Evolutionary conservation across 805 yeast species (phyloP).

Genomic region (Debaryomyces castellii): DNA sequence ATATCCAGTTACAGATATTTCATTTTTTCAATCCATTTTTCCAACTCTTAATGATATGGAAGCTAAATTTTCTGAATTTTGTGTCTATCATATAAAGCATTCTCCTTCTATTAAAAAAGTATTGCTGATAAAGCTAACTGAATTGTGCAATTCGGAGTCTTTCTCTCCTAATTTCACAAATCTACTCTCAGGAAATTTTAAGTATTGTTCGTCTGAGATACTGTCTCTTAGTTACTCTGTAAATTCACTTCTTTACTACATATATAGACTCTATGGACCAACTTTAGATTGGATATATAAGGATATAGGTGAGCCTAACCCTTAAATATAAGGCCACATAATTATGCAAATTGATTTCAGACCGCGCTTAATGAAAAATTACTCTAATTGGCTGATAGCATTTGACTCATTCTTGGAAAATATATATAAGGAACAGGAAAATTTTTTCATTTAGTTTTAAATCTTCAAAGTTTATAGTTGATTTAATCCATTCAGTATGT

Average conservation of each 20-base stretch:
- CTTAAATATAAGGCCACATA: neutral
- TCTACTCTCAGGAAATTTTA: constrained; percentile 4
- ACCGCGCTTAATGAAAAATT: constrained; percentile 38
- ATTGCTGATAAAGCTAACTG: constrained; percentile 1
- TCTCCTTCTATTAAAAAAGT: neutral
- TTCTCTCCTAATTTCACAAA: neutral
- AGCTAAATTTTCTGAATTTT: neutral
- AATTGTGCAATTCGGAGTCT: neutral
- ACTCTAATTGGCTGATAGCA: constrained; percentile 30
- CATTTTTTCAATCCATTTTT: neutral
- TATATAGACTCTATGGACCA: constrained; percentile 23
- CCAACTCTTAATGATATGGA: too few relatives aligned
- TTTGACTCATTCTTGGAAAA: constrained; percentile 9
- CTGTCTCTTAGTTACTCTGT: constrained; percentile 6
- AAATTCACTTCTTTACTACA: constrained; percentile 2
- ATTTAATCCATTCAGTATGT: neutral
- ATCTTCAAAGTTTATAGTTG: neutral
- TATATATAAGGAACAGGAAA: constrained; percentile 2
- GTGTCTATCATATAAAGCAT: neutral
- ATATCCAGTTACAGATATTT: neutral
- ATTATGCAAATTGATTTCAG: constrained; percentile 24
- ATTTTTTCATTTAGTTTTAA: neutral
- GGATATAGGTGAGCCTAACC: constrained; percentile 18
- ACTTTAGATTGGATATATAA: constrained; percentile 27
- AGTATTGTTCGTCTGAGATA: neutral